Evolutionary conservation across 1,284 basidiomycete species (phyloP).

Genomic region (Prillingera fragicola): DNA sequence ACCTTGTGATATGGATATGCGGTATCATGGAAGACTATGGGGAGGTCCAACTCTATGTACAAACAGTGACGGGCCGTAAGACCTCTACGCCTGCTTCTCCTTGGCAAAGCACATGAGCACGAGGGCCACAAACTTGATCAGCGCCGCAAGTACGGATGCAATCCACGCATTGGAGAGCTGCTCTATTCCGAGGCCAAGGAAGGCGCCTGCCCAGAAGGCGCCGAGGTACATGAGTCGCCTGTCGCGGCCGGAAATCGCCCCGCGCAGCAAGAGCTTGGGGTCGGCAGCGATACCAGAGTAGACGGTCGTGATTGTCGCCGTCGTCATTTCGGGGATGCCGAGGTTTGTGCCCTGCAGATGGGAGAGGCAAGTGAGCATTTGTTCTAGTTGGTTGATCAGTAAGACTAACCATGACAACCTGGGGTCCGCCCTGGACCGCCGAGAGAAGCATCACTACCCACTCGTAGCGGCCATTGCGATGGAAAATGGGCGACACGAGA

Average conservation of each 20-base stretch:
- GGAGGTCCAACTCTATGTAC: too few relatives aligned
- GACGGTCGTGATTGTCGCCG: conserved; percentile 29
- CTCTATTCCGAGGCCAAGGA: conserved; percentile 16
- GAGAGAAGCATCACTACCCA: conserved; percentile 21
- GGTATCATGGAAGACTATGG: too few relatives aligned
- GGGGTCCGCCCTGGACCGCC: conserved; percentile 22
- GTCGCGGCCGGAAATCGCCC: conserved; percentile 14
- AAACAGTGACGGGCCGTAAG: too few relatives aligned
- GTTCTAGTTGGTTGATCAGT: not conserved
- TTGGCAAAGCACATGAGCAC: not conserved
- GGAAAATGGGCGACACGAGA: not conserved
- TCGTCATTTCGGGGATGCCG: conserved; percentile 24
- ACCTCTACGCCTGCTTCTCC: too few relatives aligned
- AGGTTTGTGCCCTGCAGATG: conserved; percentile 21
- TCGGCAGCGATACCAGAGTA: conserved; percentile 28
- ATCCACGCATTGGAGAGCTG: conserved; percentile 5
- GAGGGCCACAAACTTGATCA: conserved; percentile 9
- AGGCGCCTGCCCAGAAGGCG: conserved; percentile 23
- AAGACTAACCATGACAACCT: conserved; percentile 25
- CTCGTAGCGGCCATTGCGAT: conserved; percentile 4
- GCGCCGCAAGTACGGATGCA: conserved; percentile 5
- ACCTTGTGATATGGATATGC: not conserved
- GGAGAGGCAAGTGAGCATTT: not conserved
- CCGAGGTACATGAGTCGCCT: conserved; percentile 23
- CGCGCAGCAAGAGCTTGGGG: conserved; percentile 17